phyloP scores from a whole-genome alignment of 768 basidiomycete genomes.

The Floccularia luteovirens region DNA sequence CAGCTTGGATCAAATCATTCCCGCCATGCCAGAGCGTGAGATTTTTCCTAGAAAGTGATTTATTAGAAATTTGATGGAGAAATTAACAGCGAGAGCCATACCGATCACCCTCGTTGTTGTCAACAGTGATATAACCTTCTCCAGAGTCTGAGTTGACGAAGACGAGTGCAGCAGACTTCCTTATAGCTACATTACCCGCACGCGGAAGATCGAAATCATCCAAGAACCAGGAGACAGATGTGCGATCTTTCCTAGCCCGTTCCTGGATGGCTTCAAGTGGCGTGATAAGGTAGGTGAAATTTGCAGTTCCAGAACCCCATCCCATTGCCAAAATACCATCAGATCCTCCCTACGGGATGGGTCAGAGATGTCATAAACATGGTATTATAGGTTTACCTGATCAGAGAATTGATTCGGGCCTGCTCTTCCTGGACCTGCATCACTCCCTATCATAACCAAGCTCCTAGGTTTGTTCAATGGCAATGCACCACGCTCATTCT shows the following conservation, averaged over 20 bases:
- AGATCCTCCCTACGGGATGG: constrained; percentile 32
- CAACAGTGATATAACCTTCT: constrained; percentile 77
- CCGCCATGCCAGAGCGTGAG: constrained; percentile 71
- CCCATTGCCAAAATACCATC: constrained; percentile 83
- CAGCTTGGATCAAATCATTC: constrained; percentile 61
- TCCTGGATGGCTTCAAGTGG: constrained; percentile 78
- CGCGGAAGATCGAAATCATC: constrained; percentile 56
- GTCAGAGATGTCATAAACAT: neutral
- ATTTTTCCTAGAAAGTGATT: constrained; percentile 36
- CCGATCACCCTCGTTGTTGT: constrained; percentile 74
- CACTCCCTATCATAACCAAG: constrained; percentile 56
- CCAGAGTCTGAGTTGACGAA: constrained; percentile 83
- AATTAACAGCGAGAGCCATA: constrained; percentile 12
- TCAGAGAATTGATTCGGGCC: constrained; percentile 72
- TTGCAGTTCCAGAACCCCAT: constrained; percentile 84
- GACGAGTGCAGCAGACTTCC: constrained; percentile 63
- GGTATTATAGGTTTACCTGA: constrained; percentile 20
- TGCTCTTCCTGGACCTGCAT: constrained; percentile 50
- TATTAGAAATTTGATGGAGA: neutral
- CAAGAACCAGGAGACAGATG: constrained; percentile 59
- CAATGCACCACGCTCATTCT: constrained; percentile 53
- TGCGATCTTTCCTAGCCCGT: constrained; percentile 60
- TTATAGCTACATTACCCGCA: constrained; percentile 39
- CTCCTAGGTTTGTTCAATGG: constrained; percentile 54
- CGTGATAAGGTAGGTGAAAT: constrained; percentile 74